Percentiles rank a stretch among this genome's conserved stretches.
These are phyloP conservation scores for Tremellales sp. DNA, from an alignment of 1,284 basidiomycete genomes.

Conservation along the genomic window DNA sequence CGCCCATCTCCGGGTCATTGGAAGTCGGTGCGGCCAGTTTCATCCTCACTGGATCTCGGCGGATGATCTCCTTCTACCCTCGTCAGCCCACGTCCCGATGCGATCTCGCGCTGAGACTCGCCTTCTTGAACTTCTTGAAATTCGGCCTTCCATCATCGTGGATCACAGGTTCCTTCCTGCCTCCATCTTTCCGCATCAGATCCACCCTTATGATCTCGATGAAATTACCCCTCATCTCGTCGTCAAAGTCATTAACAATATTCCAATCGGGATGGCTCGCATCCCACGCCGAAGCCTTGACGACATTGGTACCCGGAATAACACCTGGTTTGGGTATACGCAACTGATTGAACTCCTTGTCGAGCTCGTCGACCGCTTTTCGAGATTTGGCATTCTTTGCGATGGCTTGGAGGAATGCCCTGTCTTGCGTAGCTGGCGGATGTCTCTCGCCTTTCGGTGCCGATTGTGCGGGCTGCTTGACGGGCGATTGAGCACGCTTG, in stretches of 20 bases:
- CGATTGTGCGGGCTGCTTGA: conserved; percentile 1
- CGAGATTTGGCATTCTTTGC: conserved; percentile 28
- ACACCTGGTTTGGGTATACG: conserved; percentile 62
- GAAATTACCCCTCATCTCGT: conserved; percentile 74
- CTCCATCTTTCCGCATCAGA: conserved; percentile 51
- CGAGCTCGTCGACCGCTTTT: conserved; percentile 60
- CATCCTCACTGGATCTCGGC: conserved; percentile 33
- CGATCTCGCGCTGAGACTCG: conserved; percentile 20
- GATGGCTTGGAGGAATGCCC: conserved; percentile 41
- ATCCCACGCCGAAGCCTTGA: conserved; percentile 57
- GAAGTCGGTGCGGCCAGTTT: conserved; percentile 27
- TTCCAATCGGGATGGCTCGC: conserved; percentile 33
- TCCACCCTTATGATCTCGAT: conserved; percentile 63
- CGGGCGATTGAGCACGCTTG: background rate
- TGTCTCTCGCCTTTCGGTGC: conserved; percentile 1
- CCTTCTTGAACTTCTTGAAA: conserved; percentile 85
- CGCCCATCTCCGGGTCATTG: conserved; percentile 39
- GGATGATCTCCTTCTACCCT: conserved; percentile 39
- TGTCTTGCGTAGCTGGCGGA: conserved; percentile 30
- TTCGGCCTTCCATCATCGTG: conserved; percentile 60
- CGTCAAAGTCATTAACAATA: conserved; percentile 67
- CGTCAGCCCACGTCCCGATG: conserved; percentile 2
- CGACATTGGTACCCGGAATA: conserved; percentile 29
- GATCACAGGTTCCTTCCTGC: conserved; percentile 13
- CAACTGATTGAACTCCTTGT: conserved; percentile 77